Percentiles rank a stretch among this genome's conserved stretches.
Evolutionary conservation across 179 eudicot genomes (phyloP).

Genomic region (Silene noctiflora): DNA sequence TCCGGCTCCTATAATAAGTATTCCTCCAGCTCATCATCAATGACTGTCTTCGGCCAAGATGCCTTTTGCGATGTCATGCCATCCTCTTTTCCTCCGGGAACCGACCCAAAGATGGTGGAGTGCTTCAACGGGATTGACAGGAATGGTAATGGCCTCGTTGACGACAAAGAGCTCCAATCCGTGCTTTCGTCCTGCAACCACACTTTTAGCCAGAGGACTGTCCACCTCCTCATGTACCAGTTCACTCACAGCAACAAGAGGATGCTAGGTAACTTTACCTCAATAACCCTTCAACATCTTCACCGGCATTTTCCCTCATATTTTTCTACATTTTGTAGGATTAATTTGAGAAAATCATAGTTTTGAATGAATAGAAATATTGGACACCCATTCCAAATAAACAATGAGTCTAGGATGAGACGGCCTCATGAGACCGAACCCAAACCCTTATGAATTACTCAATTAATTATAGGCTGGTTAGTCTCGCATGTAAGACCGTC

Average conservation of each 20-base stretch:
- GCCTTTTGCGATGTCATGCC: constrained; percentile 24
- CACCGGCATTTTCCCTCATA: not conserved
- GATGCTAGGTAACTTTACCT: constrained; percentile 41
- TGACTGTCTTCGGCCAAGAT: not conserved
- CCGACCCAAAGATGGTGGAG: constrained; percentile 31
- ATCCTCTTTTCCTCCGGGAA: constrained; percentile 35
- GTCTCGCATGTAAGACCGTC: not conserved
- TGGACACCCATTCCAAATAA: not conserved
- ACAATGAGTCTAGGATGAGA: not conserved
- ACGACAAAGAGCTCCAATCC: constrained; percentile 33
- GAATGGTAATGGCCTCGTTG: constrained; percentile 32
- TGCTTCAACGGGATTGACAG: constrained; percentile 34
- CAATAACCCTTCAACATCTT: not conserved
- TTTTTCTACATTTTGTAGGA: no score
- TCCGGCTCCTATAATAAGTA: not conserved
- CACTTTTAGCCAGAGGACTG: constrained; percentile 32
- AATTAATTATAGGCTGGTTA: not conserved
- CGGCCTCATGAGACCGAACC: not conserved
- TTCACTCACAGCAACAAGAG: constrained; percentile 50
- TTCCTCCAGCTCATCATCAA: not conserved
- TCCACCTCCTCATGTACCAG: constrained; percentile 37
- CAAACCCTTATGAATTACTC: not conserved
- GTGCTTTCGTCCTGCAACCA: constrained; percentile 32
- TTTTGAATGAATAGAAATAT: no score
- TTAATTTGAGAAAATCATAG: no score